Base-by-base conservation (phyloP, 1,284 basidiomycete species). In the Apiotrichum gracile region DNA sequence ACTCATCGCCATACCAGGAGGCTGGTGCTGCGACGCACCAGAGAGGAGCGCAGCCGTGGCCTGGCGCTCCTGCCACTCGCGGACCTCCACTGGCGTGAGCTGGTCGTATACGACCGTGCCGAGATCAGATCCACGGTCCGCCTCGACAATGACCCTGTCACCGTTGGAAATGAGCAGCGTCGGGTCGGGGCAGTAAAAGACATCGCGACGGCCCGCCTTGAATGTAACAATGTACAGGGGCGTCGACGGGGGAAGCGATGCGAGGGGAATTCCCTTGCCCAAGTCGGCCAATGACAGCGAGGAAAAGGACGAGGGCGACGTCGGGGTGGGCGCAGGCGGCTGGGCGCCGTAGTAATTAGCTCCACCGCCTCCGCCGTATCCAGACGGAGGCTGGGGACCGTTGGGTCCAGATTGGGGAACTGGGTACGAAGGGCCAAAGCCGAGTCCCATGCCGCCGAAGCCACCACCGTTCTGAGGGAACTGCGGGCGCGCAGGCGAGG, bases 141-240 rank as follows among this genome's bases (percentile, higher is more conserved):
- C 94, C 74, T 77, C 94, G 17, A 97, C 94, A 61, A 97, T 91
- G 52, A 97, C 94, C 40, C 93, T 77, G 70, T 97, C 94, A 4
- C 91, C 93, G 61, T 88, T 81, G 29, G 78, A 74, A 52, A 77
- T 77, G 7, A 73, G 75, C 47, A 77, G 68, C 9, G 77, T 72
- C 19, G 82, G 77, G 64, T 90, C 85, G 3, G 84, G 85, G 62
- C 86, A 81, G 75, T 94, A 97, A 75, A 91, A 96, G 31, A 98
- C 77, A 73, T 97, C 94, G 57, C 91, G 93, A 26, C 94, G 83
- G 0, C 91, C 91, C 0, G 91, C 91, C 77, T 97, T 97, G 80
- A 98, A 98, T 69, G 96, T 89, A 64, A 97, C 88, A 65, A 97
- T 93, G 79, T 85, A 97, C 6, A 97, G 81, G n/a, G 88, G 88